These are phyloP conservation scores for Elsinoe necatrix DNA, from an alignment of 2,329 filamentous ascomycete species.

Conservation along the genomic window DNA sequence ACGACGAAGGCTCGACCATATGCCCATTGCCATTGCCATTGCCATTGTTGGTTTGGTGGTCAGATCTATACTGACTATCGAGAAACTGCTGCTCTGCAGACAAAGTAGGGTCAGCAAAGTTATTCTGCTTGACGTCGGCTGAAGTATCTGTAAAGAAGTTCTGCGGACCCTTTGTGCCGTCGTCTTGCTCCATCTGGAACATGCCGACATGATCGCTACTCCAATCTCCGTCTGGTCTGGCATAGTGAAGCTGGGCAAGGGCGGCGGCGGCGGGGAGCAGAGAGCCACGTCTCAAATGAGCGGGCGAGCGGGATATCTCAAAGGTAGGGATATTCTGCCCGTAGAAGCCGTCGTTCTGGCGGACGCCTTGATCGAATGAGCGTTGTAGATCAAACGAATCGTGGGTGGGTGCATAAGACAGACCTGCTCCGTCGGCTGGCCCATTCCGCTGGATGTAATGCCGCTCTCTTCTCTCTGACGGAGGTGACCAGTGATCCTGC, in stretches of 20 bases:
- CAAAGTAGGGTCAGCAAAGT: conserved; percentile 19
- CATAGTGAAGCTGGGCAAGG: conserved; percentile 73
- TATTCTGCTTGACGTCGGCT: conserved; percentile 18
- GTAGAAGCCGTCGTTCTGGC: conserved; percentile 20
- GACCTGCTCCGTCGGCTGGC: conserved; percentile 30
- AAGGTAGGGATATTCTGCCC: conserved; percentile 25
- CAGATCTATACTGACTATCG: conserved; percentile 18
- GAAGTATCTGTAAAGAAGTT: conserved; percentile 36
- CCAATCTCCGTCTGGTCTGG: conserved; percentile 68
- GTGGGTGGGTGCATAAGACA: conserved; percentile 26
- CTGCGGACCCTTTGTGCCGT: conserved; percentile 21
- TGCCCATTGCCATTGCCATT: conserved; percentile 9
- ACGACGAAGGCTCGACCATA: conserved; percentile 49
- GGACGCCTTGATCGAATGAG: conserved; percentile 29
- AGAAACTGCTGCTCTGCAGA: conserved; percentile 20
- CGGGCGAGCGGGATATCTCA: conserved; percentile 47
- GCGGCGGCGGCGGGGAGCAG: conserved; percentile 68
- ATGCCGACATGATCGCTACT: conserved; percentile 65
- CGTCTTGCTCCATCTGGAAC: conserved; percentile 13
- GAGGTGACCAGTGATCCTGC: conserved; percentile 28
- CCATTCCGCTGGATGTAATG: conserved; percentile 20
- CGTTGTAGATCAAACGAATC: conserved; percentile 26
- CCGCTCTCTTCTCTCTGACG: conserved; percentile 21
- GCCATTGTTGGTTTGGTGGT: conserved; percentile 10
- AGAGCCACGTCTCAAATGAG: conserved; percentile 58